Evolutionary conservation across 1,139 yeast genomes (phyloP), one percentile per base, ranked within the genome.

Genomic region (Hemisphaericaspora xylanilytica): DNA sequence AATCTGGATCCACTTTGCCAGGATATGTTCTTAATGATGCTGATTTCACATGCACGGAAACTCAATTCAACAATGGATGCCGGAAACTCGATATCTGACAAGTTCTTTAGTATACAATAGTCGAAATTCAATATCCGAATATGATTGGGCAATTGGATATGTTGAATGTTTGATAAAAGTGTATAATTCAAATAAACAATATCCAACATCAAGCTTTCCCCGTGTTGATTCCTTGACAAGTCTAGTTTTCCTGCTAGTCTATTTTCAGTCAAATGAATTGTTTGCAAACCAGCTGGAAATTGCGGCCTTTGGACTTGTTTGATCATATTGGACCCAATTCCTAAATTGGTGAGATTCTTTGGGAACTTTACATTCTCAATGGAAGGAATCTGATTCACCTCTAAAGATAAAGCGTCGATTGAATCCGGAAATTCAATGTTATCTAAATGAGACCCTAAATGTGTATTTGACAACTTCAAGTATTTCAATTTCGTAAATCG

Each of bases 251-350:
- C 47, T 3, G 43, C 17, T 4, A 55, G 30, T 10, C 18, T 21
- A 39, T 59, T 59, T 33, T 59, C 63, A 2, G 63, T 58, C 9
- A 58, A 46, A 41, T 58, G 58, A 9, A 59, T 25, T 2, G 51
- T 49, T 3, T 46, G 32, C 18, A 55, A 42, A 5, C 42, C 26
- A 3, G 44, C 28, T 1, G 63, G 62, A 2, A 59, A 35, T 22
- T 35, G 32, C 26, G 51, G 55, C 10, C 45, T 35, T 5, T 40
- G 38, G 0, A 53, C 41, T 5, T 29, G 28, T 13, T 35, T 38
- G 9, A 59, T 43, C 13, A 36, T 33, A 40, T 59, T 59, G 8
- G 53, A 49, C 2, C 63, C 62, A 22, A 59, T 39, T 2, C 61
- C 61, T 32, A 59, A 48, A 35, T 46, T 49, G 4, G 37, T 33